phyloP scores from a whole-genome alignment of 805 yeast species.

The Isabelozyma pseudorhagii region DNA sequence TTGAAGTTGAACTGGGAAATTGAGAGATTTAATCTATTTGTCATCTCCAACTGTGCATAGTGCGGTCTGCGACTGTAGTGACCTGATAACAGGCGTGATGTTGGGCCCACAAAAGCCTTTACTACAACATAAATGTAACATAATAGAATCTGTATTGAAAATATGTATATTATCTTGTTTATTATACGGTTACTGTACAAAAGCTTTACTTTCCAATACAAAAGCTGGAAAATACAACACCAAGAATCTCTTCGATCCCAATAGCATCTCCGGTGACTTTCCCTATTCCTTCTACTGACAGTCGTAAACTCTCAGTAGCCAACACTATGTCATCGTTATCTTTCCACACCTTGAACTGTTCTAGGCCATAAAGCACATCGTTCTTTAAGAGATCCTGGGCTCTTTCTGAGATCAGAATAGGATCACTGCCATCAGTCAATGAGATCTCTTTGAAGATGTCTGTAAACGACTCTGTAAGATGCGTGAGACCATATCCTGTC shows the following conservation, averaged over 20 bases:
- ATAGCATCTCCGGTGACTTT: slow-evolving; percentile 87
- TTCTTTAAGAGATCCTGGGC: slow-evolving; percentile 69
- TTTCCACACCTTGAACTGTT: slow-evolving; percentile 53
- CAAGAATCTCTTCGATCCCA: slow-evolving; percentile 87
- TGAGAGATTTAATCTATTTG: slow-evolving; percentile 33
- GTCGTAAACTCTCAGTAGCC: slow-evolving; percentile 72
- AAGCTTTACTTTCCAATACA: slow-evolving; percentile 79
- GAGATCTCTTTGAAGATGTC: slow-evolving; percentile 47
- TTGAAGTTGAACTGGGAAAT: slow-evolving; percentile 45
- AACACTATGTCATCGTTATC: slow-evolving; percentile 67
- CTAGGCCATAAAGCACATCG: slow-evolving; percentile 74
- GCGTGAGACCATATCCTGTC: slow-evolving; percentile 52
- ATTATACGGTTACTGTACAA: neutral
- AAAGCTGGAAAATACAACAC: slow-evolving; percentile 85
- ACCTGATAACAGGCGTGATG: no score
- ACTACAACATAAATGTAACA: neutral
- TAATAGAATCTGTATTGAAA: slow-evolving; percentile 1
- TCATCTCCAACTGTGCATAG: slow-evolving; percentile 19
- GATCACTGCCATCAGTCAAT: slow-evolving; percentile 51
- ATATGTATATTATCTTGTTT: neutral
- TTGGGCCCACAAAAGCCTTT: slow-evolving; percentile 9
- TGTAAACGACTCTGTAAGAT: slow-evolving; percentile 42
- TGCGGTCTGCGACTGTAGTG: no score
- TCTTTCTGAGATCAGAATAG: slow-evolving; percentile 70
- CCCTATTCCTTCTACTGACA: slow-evolving; percentile 84